Base-by-base conservation (phyloP, 2,329 filamentous ascomycete genomes). In the Huntiella abstrusa region DNA sequence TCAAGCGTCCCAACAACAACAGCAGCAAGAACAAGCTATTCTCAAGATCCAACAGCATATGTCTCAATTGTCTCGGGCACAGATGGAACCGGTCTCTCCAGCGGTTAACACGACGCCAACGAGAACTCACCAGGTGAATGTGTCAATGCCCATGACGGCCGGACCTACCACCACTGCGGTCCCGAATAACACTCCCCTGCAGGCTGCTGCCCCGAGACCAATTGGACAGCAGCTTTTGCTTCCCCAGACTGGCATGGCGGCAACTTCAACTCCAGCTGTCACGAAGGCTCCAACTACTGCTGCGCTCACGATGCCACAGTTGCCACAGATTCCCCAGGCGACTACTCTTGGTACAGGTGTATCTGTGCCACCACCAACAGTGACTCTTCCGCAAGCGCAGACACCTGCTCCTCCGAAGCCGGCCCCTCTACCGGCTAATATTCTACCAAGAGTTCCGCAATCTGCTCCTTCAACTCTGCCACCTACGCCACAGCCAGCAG, bases 31-130 rank as follows among this genome's bases (percentile, higher is more conserved):
- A 16, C 41, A 41, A 11, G 44, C 48, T 16, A 32, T 46, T 16
- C 35, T 49, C 7, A 35, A 41, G 19, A 40, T 47, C 8, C 48
- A 49, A 13, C 48, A 49, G 36, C 43, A 49, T n/a, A 41, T 49
- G 16, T 32, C 48, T 4, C 48, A 49, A 19, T 43, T 49, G 17
- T 43, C 48, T 40, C 39, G 41, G 10, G 32, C 41, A 15, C 41
- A 43, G 15, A 43, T 43, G 28, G 13, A 33, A 19, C n/a, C 41
- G 22, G 22, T 4, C 8, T 10, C 22, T 7, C 4, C 22, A 28
- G 22, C 22, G 22, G 5, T 28, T 28, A 7, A 28, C 6, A 28
- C 22, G 22, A 33, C 44, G 6, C 33, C 33, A 41, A 19, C 43
- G 33, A 15, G 35, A 10, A 28, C 47, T 41, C 10, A 36, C 1